Conservation (phyloP, 1,284 basidiomycete species). For the Microbotryum lychnidis-dioicae region DNA sequence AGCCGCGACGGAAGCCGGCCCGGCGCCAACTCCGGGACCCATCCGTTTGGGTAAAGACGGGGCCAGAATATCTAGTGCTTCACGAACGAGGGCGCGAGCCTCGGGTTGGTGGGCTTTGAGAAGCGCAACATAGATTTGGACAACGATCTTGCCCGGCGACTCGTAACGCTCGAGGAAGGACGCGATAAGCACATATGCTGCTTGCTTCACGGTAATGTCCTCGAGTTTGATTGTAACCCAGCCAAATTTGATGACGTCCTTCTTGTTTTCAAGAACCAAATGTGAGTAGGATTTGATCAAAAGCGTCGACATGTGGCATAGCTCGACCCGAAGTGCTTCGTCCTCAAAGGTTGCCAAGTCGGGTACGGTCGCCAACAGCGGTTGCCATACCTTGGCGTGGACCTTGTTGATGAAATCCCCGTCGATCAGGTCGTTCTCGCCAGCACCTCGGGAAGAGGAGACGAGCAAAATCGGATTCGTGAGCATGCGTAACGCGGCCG, state of each 20-base stretch:
- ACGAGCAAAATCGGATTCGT: slow-evolving; percentile 82
- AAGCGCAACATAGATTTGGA: slow-evolving; percentile 90
- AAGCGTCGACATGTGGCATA: slow-evolving; percentile 81
- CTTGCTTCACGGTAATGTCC: slow-evolving; percentile 88
- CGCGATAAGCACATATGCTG: slow-evolving; percentile 86
- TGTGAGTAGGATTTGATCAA: slow-evolving; percentile 77
- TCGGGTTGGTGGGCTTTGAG: slow-evolving; percentile 75
- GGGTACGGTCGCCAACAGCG: slow-evolving; percentile 50
- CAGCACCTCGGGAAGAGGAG: slow-evolving; percentile 53
- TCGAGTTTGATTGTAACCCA: slow-evolving; percentile 81
- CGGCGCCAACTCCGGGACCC: slow-evolving; percentile 33
- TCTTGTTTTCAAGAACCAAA: slow-evolving; percentile 70
- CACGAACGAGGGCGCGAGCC: slow-evolving; percentile 63
- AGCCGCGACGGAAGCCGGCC: slow-evolving; percentile 49
- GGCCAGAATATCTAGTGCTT: slow-evolving; percentile 85
- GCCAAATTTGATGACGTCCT: slow-evolving; percentile 91
- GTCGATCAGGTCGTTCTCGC: slow-evolving; percentile 54
- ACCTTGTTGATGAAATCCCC: slow-evolving; percentile 60
- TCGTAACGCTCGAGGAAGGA: slow-evolving; percentile 88
- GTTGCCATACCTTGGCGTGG: slow-evolving; percentile 70
- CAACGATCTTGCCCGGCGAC: slow-evolving; percentile 84
- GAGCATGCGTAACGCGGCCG: slow-evolving; percentile 74
- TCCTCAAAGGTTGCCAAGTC: slow-evolving; percentile 40
- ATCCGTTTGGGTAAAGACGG: slow-evolving; percentile 62
- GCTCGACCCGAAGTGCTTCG: slow-evolving; percentile 58